These are phyloP conservation scores for Plasmodium berghei DNA, from an alignment of 169 alveolate genomes.

Conservation along the genomic window DNA sequence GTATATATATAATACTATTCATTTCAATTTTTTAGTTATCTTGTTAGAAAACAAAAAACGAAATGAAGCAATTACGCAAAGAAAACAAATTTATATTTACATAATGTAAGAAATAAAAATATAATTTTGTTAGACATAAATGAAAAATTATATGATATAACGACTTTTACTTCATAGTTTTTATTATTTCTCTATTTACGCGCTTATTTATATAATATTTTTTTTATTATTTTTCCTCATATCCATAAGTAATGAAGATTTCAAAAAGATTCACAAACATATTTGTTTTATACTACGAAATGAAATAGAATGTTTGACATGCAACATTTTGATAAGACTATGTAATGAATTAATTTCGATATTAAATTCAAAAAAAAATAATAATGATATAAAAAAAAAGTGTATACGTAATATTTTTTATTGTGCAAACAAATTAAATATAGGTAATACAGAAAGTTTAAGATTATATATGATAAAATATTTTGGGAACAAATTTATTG, in stretches of 20 bases:
- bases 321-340: conserved; percentile 17
- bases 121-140: not conserved
- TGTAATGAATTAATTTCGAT: conserved; percentile 26
- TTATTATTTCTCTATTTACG: too few relatives aligned
- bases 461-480: conserved; percentile 25
- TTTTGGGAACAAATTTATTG: conserved; percentile 39
- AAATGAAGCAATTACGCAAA: conserved; percentile 36
- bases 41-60: conserved; percentile 42
- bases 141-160: too few relatives aligned
- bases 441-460: conserved; percentile 40
- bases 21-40: conserved; percentile 16
- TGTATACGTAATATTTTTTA: conserved; percentile 51
- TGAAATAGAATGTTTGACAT: conserved; percentile 7
- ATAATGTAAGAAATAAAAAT: conserved; percentile 19
- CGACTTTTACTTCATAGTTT: too few relatives aligned
- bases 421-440: conserved; percentile 43
- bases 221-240: conserved; percentile 5
- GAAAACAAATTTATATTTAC: conserved; percentile 22
- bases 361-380: not conserved
- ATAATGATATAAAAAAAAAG: conserved; percentile 12
- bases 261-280: conserved; percentile 19
- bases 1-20: not conserved
- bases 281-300: conserved; percentile 49
- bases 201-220: not conserved
- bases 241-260: conserved; percentile 14